These are phyloP conservation scores for Wickerhamiella lipophila DNA, from an alignment of 805 yeast species.

Conservation along the genomic window DNA sequence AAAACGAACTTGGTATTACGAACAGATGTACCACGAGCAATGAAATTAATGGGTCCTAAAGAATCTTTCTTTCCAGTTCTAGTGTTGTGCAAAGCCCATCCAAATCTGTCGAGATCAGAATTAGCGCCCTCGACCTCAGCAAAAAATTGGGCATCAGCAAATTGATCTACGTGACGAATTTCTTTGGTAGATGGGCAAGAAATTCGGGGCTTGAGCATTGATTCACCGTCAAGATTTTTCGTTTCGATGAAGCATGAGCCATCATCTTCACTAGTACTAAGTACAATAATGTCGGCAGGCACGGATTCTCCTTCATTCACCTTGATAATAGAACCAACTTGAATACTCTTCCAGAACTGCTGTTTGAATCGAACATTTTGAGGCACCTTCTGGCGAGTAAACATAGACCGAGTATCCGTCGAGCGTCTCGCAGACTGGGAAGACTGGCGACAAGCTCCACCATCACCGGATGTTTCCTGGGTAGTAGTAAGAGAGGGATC, in stretches of 20 bases:
- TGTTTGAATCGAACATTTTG: conserved; percentile 32
- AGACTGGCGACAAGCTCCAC: not conserved
- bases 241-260: conserved; percentile 61
- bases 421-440: not conserved
- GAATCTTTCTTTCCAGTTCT: conserved; percentile 37
- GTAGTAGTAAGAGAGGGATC: not conserved
- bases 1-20: conserved; percentile 70
- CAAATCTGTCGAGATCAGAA: conserved; percentile 47
- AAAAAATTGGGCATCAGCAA: conserved; percentile 44
- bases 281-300: conserved; percentile 62
- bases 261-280: conserved; percentile 61
- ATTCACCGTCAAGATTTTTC: conserved; percentile 63
- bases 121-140: conserved; percentile 63
- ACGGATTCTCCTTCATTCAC: conserved; percentile 60
- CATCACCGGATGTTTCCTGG: not conserved
- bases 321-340: conserved; percentile 64
- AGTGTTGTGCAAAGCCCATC: conserved; percentile 51
- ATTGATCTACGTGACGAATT: conserved; percentile 44
- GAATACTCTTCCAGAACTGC: conserved; percentile 59
- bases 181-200: conserved; percentile 40
- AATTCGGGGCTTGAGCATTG: conserved; percentile 53
- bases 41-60: conserved; percentile 47
- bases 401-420: not conserved
- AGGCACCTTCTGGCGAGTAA: not conserved
- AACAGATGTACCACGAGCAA: conserved; percentile 60